Evolutionary conservation across 2,329 filamentous ascomycete species (phyloP), one percentile per base, ranked within the genome.

Genomic region (Tolypocladium pustulatum): DNA sequence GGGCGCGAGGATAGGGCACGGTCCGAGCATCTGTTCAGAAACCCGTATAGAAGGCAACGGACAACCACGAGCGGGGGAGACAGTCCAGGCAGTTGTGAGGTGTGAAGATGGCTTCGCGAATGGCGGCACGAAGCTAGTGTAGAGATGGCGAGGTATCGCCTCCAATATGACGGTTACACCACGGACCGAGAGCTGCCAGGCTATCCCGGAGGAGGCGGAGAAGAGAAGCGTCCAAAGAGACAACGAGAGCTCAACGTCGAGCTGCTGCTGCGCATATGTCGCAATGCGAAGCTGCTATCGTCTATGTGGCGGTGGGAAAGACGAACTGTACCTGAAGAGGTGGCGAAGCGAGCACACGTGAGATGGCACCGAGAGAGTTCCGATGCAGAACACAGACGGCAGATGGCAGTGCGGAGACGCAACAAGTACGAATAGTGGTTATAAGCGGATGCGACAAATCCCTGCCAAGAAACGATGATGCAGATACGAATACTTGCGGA

Each of bases 1-100:
- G 57, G 41, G 56, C 62, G 61, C 52, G 27, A 59, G 61, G 60
- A 63, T 58, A 65, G 60, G 37, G 13, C 13, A 38, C 53, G 7
- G 36, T 12, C 32, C 43, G 54, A 54, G 58, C 58, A 59, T 59
- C 60, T 57, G 60, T 46, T 13, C 38, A 22, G 34, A 32, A 20
- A 53, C 9, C 22, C 2, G 20, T 22, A 22, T 3, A 34, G 27
- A 34, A 15, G 17, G 8, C 20, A 36, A 20, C 13, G 17, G 20
- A 13, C 36, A 4, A 8, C 20, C 49, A 13, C 49, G 20, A 12
- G 49, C 27, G n/a, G 17, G 17, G 7, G 7, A 20, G 27, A 32
- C 17, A 12, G 17, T 15, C 17, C 27, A 12, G 46, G 27, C 17
- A 32, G 27, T 30, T 32, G 9, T 51, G 17, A 20, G 27, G 17